These are phyloP conservation scores for Circinella minor DNA, from an alignment of 371 early-diverging fungal genomes.

Conservation along the genomic window DNA sequence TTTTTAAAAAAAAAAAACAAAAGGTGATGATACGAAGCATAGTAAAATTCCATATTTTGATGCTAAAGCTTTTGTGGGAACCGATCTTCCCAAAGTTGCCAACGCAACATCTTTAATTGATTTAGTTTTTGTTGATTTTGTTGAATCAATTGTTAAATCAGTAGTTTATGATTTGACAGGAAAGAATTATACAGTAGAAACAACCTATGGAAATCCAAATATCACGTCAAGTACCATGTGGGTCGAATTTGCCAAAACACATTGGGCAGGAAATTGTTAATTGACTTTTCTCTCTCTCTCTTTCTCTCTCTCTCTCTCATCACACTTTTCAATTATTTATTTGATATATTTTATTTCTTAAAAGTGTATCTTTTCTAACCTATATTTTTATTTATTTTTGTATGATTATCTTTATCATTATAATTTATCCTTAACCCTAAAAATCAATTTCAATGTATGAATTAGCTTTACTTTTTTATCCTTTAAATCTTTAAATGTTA, in stretches of 20 bases:
- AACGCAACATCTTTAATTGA: conserved; percentile 26
- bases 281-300: too few relatives aligned
- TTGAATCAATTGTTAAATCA: conserved; percentile 29
- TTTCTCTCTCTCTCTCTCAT: too few relatives aligned
- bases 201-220: conserved; percentile 25
- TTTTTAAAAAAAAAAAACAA: too few relatives aligned
- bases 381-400: too few relatives aligned
- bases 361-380: too few relatives aligned
- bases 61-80: conserved; percentile 46
- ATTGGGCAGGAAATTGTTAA: conserved; percentile 22
- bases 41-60: conserved; percentile 44
- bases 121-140: conserved; percentile 40
- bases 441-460: too few relatives aligned
- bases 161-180: conserved; percentile 32
- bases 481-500: too few relatives aligned
- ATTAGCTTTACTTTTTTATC: too few relatives aligned
- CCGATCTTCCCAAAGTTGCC: conserved; percentile 24
- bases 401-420: too few relatives aligned
- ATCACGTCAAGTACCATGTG: conserved; percentile 40
- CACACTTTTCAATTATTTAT: too few relatives aligned
- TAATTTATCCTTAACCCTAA: too few relatives aligned
- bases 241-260: conserved; percentile 19
- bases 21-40: conserved; percentile 43
- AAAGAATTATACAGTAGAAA: conserved; percentile 23
- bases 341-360: too few relatives aligned